These are phyloP conservation scores for Thalassiosira oceanica DNA, from an alignment of 352 stramenopile species.

Conservation along the genomic window DNA sequence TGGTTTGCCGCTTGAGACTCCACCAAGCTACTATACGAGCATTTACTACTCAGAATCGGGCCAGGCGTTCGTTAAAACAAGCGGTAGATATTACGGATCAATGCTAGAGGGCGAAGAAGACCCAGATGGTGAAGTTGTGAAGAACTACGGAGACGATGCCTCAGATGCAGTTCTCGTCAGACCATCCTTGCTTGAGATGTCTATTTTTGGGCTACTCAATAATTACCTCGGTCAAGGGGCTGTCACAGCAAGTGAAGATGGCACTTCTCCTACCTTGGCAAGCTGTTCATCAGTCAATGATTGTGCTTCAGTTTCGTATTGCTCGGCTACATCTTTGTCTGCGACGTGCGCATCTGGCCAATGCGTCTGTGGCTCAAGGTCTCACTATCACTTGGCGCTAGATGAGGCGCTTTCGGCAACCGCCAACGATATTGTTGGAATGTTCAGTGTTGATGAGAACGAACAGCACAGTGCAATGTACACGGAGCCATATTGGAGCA, in stretches of 20 bases:
- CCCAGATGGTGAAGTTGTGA: constrained; percentile 43
- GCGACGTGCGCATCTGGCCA: constrained; percentile 46
- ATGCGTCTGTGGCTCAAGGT: constrained; percentile 64
- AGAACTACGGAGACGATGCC: constrained; percentile 57
- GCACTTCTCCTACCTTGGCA: constrained; percentile 7
- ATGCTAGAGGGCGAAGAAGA: constrained; percentile 39
- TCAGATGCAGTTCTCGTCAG: constrained; percentile 58
- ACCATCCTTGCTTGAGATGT: constrained; percentile 54
- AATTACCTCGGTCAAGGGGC: constrained; percentile 65
- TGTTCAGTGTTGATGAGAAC: constrained; percentile 50
- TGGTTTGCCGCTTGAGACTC: constrained; percentile 39
- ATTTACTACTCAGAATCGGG: constrained; percentile 62
- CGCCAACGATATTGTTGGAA: constrained; percentile 51
- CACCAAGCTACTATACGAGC: constrained; percentile 72
- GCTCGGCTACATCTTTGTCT: constrained; percentile 13
- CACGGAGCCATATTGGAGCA: constrained; percentile 75
- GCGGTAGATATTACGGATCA: constrained; percentile 56
- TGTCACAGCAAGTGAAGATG: constrained; percentile 12
- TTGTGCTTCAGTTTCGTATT: constrained; percentile 64
- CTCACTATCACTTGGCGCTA: constrained; percentile 66
- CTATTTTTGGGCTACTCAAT: constrained; percentile 65
- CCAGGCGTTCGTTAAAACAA: constrained; percentile 64
- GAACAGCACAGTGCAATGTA: constrained; percentile 62
- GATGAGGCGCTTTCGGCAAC: constrained; percentile 64
- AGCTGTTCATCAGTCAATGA: constrained; percentile 46